Conservation (phyloP, 2,329 filamentous ascomycete genomes). For the Eutypella sp. region DNA sequence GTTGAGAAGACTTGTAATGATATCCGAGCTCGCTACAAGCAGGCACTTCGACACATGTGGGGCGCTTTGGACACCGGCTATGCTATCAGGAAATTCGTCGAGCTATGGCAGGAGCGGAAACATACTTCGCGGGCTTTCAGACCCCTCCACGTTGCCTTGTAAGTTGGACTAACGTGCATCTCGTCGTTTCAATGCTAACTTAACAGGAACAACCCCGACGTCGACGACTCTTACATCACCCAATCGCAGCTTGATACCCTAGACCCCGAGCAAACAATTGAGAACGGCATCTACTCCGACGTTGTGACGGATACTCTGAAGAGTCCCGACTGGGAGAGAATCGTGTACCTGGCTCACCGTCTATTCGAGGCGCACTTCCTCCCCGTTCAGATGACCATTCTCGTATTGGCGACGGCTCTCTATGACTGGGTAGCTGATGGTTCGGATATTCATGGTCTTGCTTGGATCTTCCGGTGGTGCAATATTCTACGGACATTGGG, state of each 20-base stretch:
- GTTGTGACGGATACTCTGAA: constrained; percentile 47
- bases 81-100: constrained; percentile 52
- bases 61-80: constrained; percentile 66
- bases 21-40: constrained; percentile 62
- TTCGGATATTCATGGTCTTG: constrained; percentile 47
- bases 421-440: constrained; percentile 51
- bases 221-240: constrained; percentile 41
- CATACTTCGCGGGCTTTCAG: constrained; percentile 50
- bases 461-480: constrained; percentile 56
- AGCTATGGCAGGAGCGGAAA: constrained; percentile 54
- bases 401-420: constrained; percentile 57
- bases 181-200: too few relatives aligned
- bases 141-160: constrained; percentile 48
- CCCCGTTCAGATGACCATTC: constrained; percentile 61
- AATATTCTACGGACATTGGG: constrained; percentile 55
- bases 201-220: constrained; percentile 33
- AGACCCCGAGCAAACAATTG: constrained; percentile 35
- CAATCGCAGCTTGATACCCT: constrained; percentile 36
- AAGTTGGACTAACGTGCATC: too few relatives aligned
- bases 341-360: constrained; percentile 57
- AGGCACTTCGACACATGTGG: constrained; percentile 73
- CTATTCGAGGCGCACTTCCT: constrained; percentile 73
- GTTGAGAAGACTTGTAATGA: constrained; percentile 51
- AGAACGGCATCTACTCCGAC: constrained; percentile 52
- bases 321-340: constrained; percentile 49